These are phyloP conservation scores for Solanum pinnatisectum DNA, from an alignment of 257 asterid genomes.

Conservation along the genomic window DNA sequence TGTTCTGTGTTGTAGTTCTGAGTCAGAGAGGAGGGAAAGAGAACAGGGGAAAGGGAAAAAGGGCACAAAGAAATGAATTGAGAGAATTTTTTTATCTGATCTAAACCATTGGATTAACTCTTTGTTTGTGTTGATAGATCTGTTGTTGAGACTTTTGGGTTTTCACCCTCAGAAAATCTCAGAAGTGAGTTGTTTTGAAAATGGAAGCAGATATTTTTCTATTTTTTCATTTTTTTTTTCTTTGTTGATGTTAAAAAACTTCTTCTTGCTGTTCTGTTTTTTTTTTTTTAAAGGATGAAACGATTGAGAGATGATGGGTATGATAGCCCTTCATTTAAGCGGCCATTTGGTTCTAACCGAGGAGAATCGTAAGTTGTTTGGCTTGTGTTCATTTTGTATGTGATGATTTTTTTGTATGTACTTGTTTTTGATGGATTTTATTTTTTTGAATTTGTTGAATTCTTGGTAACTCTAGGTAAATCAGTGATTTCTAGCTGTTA, in stretches of 20 bases:
- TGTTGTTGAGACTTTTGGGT: slow-evolving; percentile 21
- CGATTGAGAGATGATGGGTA: slow-evolving; percentile 68
- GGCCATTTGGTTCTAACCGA: slow-evolving; percentile 68
- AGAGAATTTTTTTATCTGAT: slow-evolving; percentile 16
- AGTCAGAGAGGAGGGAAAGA: slow-evolving; percentile 10
- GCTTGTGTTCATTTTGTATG: neutral
- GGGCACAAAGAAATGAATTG: neutral
- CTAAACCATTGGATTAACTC: slow-evolving; percentile 14
- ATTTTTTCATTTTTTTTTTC: neutral
- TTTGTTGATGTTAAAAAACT: slow-evolving; percentile 5
- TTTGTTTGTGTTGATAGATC: slow-evolving; percentile 38
- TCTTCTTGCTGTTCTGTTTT: slow-evolving; percentile 9
- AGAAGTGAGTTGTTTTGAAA: slow-evolving; percentile 24
- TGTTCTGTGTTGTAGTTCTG: slow-evolving; percentile 3
- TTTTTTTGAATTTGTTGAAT: neutral
- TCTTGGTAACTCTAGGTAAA: slow-evolving; percentile 13
- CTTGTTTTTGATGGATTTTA: neutral
- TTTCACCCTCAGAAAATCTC: slow-evolving; percentile 19
- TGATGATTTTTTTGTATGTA: neutral
- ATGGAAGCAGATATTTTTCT: neutral
- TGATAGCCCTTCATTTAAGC: slow-evolving; percentile 64
- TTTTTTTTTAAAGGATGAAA: slow-evolving; percentile 52
- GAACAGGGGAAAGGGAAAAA: neutral
- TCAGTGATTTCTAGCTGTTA: slow-evolving; percentile 18
- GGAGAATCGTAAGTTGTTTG: slow-evolving; percentile 73